phyloP scores from a whole-genome alignment of 805 yeast species.

The Komagataella mondaviorum region DNA sequence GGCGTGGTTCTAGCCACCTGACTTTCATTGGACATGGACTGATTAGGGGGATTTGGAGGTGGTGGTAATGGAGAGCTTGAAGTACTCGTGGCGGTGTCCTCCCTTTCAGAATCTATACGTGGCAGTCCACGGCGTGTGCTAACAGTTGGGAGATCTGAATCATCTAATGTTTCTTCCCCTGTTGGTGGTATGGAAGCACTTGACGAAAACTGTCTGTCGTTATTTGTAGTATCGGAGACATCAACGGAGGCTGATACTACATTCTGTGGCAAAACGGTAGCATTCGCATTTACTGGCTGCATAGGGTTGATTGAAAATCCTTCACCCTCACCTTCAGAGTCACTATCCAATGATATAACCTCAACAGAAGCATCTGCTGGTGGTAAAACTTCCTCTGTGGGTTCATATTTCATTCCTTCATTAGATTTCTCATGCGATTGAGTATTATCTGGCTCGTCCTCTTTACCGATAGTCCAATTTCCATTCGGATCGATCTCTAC shows the following conservation, averaged over 20 bases:
- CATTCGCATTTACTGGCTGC: not conserved
- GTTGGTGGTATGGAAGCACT: not conserved
- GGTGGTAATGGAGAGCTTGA: not conserved
- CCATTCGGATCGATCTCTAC: slow-evolving; percentile 66
- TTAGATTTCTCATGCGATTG: not conserved
- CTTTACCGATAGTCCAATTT: slow-evolving; percentile 36
- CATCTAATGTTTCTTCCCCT: not conserved
- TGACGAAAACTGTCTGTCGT: not conserved
- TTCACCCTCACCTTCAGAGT: slow-evolving; percentile 13
- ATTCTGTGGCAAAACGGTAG: not conserved
- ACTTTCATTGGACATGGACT: not conserved
- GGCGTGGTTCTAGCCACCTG: not conserved
- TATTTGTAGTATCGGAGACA: not conserved
- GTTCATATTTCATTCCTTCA: not conserved
- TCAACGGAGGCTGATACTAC: not conserved
- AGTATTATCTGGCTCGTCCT: slow-evolving; percentile 9
- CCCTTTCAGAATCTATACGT: not conserved
- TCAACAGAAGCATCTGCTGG: slow-evolving; percentile 18
- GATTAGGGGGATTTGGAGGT: not conserved
- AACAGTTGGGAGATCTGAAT: not conserved
- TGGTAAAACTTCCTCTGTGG: slow-evolving; percentile 3
- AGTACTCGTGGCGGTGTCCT: not conserved
- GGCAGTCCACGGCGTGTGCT: not conserved
- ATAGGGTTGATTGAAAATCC: slow-evolving; percentile 7
- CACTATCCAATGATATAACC: slow-evolving; percentile 37